phyloP scores from a whole-genome alignment of 805 yeast genomes.

The Candida hungchunana region DNA sequence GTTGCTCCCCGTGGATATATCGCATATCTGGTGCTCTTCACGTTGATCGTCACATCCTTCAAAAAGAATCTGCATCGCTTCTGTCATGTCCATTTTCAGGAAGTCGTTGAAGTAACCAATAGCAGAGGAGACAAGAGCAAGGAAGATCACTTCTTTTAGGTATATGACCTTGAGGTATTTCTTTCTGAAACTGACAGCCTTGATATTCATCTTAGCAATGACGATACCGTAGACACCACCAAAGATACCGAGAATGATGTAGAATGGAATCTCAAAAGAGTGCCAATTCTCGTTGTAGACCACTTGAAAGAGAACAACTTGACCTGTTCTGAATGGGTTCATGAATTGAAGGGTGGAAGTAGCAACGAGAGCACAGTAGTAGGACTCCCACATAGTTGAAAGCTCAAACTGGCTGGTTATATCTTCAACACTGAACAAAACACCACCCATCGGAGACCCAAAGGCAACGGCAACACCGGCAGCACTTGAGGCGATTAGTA shows the following conservation, averaged over 20 bases:
- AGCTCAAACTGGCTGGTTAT: conserved; percentile 71
- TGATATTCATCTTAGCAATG: conserved; percentile 69
- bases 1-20: conserved; percentile 30
- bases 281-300: conserved; percentile 84
- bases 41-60: conserved; percentile 61
- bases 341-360: conserved; percentile 74
- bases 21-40: conserved; percentile 39
- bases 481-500: conserved; percentile 83
- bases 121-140: conserved; percentile 67
- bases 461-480: conserved; percentile 99
- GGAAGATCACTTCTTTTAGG: conserved; percentile 62
- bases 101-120: conserved; percentile 83
- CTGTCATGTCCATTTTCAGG: conserved; percentile 87
- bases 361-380: conserved; percentile 86
- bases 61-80: conserved; percentile 85
- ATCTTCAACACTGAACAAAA: conserved; percentile 87
- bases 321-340: conserved; percentile 94
- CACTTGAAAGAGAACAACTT: conserved; percentile 90
- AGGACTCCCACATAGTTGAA: conserved; percentile 84
- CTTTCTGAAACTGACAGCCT: conserved; percentile 74
- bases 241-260: conserved; percentile 73
- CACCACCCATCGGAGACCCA: conserved; percentile 97
- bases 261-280: conserved; percentile 77
- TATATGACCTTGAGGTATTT: conserved; percentile 52
- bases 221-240: conserved; percentile 89